Evolutionary conservation across 2,329 filamentous ascomycete genomes (phyloP).

Genomic region (Aspergillus caelatus): DNA sequence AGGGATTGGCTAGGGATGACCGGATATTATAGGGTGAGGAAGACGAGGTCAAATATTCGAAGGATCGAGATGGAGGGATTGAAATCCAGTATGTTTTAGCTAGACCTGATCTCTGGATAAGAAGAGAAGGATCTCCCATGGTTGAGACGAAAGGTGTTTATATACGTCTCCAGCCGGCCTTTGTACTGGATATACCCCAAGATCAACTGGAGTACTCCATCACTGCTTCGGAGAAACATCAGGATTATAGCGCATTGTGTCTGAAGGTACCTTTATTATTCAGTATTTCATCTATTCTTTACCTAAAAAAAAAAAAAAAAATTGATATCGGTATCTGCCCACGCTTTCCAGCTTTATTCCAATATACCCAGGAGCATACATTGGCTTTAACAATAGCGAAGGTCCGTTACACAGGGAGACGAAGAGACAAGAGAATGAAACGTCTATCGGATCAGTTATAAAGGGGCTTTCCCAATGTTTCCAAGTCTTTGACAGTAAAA

Average conservation of each 20-base stretch:
- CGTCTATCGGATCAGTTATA: background rate
- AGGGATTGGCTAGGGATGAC: too few species aligned
- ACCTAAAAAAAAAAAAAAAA: too few species aligned
- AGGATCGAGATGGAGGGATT: too few species aligned
- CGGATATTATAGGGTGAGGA: too few species aligned
- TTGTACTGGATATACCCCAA: background rate
- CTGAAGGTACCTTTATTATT: background rate
- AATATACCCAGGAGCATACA: background rate
- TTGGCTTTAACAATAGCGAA: background rate
- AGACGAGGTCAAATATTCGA: too few species aligned
- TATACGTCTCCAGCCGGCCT: too few species aligned
- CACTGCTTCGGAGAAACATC: fast-evolving
- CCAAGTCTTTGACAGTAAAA: conserved; percentile 46
- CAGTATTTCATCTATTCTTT: too few species aligned
- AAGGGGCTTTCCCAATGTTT: conserved; percentile 13
- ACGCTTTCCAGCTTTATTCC: background rate
- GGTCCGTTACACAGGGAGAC: background rate
- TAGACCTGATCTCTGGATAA: too few species aligned
- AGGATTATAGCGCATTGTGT: background rate
- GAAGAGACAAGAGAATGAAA: background rate
- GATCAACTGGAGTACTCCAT: background rate
- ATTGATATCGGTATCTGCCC: too few species aligned
- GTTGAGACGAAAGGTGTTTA: too few species aligned
- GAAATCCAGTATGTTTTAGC: too few species aligned
- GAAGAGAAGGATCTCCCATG: too few species aligned